phyloP scores from a whole-genome alignment of 2,329 filamentous ascomycete species.

The Purpureocillium lavendulum region DNA sequence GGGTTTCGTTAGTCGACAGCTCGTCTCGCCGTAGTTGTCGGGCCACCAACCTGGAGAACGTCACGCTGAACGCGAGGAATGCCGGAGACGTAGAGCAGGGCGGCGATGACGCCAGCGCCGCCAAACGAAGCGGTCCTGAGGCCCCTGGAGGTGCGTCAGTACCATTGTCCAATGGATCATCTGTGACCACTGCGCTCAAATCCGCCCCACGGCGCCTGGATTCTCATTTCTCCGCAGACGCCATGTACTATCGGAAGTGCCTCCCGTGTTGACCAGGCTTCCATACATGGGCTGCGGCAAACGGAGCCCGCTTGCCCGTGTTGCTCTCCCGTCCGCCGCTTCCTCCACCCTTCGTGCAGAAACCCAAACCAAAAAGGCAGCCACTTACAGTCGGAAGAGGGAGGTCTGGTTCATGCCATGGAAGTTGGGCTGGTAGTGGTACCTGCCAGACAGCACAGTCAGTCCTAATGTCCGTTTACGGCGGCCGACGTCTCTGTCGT shows the following conservation, averaged over 20 bases:
- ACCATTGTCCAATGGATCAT: background rate
- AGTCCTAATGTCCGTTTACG: too few relatives aligned
- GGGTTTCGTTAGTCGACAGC: too few relatives aligned
- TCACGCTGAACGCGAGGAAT: constrained; percentile 53
- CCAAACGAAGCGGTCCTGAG: constrained; percentile 40
- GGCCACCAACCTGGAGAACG: constrained; percentile 43
- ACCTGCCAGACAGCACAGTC: constrained; percentile 30
- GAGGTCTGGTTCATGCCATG: constrained; percentile 37
- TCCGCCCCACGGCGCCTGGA: background rate
- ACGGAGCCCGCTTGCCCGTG: too few relatives aligned
- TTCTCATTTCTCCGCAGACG: too few relatives aligned
- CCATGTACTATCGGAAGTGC: too few relatives aligned
- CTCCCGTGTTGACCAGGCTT: too few relatives aligned
- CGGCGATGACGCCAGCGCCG: constrained; percentile 46
- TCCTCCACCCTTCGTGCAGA: background rate
- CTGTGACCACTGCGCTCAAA: background rate
- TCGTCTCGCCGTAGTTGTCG: too few relatives aligned
- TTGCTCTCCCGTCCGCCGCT: too few relatives aligned
- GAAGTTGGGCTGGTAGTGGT: constrained; percentile 49
- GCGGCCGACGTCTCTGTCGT: too few relatives aligned
- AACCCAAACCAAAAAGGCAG: background rate
- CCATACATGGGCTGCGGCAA: too few relatives aligned
- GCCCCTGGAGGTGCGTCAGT: constrained; percentile 4
- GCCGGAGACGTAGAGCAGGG: constrained; percentile 54
- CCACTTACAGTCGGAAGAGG: constrained; percentile 43